Conservation (phyloP, 495 filamentous ascomycete genomes). For the Trichoderma gamsii region DNA sequence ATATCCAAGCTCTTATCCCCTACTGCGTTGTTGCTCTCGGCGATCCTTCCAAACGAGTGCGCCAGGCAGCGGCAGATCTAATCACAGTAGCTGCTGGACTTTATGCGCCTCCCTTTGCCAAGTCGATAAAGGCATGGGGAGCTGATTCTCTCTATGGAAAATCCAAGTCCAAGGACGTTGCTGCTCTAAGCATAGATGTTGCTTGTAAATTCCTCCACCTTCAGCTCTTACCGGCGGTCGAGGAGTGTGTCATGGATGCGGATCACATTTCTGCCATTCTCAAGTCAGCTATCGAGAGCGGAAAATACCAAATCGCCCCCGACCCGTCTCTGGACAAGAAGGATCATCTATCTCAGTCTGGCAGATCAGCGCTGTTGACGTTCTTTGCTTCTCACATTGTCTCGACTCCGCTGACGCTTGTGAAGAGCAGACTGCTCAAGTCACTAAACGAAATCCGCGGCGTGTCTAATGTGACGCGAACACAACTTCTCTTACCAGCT, state of each 20-base stretch:
- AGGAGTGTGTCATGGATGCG: constrained; percentile 75
- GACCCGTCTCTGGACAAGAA: constrained; percentile 41
- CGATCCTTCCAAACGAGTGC: constrained; percentile 66
- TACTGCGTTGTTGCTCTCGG: constrained; percentile 67
- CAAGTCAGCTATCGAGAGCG: constrained; percentile 49
- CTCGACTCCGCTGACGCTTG: constrained; percentile 55
- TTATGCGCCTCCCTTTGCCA: constrained; percentile 19
- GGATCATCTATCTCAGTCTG: constrained; percentile 53
- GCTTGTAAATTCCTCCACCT: constrained; percentile 55
- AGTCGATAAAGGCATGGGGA: constrained; percentile 28
- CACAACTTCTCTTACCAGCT: constrained; percentile 61
- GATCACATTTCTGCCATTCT: constrained; percentile 56
- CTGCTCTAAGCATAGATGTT: constrained; percentile 50
- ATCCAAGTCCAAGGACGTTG: constrained; percentile 36
- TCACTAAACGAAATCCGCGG: constrained; percentile 66
- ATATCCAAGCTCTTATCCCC: constrained; percentile 71
- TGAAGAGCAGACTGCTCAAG: constrained; percentile 64
- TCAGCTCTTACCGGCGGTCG: constrained; percentile 61
- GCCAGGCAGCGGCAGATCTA: constrained; percentile 65
- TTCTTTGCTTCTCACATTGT: constrained; percentile 70
- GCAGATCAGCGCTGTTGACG: constrained; percentile 59
- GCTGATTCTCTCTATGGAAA: constrained; percentile 43
- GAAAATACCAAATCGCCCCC: constrained; percentile 25
- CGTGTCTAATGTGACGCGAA: constrained; percentile 57
- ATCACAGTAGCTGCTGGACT: constrained; percentile 38